Evolutionary conservation across 169 alveolate species (phyloP).

Genomic region (Eimeria maxima): DNA sequence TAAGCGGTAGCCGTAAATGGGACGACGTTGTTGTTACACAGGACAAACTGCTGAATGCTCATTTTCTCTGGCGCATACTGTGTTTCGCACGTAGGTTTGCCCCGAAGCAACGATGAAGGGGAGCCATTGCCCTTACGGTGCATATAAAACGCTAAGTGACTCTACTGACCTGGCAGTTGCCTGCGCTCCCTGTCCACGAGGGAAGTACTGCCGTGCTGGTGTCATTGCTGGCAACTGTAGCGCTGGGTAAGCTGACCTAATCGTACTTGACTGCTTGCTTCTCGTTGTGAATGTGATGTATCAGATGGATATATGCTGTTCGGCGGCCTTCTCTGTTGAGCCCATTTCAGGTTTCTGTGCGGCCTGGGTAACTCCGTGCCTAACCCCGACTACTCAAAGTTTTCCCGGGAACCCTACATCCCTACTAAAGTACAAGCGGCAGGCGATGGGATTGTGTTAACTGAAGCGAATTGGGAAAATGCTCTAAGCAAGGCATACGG

Average conservation of each 20-base stretch:
- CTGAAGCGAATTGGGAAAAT: conserved; percentile 45
- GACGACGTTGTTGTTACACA: background rate
- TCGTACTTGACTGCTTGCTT: background rate
- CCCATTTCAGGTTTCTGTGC: conserved; percentile 18
- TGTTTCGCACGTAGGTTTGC: conserved; percentile 22
- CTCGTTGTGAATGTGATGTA: background rate
- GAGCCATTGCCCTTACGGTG: conserved; percentile 43
- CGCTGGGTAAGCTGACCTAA: conserved; percentile 22
- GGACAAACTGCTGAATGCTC: background rate
- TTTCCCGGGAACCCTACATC: conserved; percentile 43
- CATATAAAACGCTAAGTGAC: background rate
- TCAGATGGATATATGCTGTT: background rate
- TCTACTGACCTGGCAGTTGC: background rate
- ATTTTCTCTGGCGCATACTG: background rate
- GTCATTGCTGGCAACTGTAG: conserved; percentile 42
- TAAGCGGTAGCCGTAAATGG: background rate
- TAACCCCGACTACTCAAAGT: conserved; percentile 60
- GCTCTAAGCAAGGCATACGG: conserved; percentile 11
- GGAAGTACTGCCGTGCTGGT: conserved; percentile 58
- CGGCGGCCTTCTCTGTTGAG: background rate
- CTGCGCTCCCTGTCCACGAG: conserved; percentile 63
- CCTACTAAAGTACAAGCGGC: conserved; percentile 26
- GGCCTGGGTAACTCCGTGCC: conserved; percentile 58
- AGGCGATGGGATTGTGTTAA: conserved; percentile 43
- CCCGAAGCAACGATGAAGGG: conserved; percentile 70